Evolutionary conservation across 164 flowering plant genomes (phyloP).

Genomic region (Vitis labrusca): DNA sequence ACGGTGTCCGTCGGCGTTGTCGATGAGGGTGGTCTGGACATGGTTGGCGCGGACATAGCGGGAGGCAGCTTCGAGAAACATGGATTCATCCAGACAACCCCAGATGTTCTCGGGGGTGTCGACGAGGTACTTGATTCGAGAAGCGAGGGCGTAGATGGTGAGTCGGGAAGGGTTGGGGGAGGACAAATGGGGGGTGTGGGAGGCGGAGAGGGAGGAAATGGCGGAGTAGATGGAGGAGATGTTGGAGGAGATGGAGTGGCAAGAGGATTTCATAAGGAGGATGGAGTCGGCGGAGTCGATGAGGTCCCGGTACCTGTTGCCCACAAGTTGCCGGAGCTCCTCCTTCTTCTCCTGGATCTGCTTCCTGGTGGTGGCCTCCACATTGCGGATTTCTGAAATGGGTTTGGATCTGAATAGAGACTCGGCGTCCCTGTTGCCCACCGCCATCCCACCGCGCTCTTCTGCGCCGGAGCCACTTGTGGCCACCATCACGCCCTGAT

Average conservation of each 20-base stretch:
- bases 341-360: slow-evolving; percentile 79
- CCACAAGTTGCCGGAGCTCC: slow-evolving; percentile 92
- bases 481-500: too few species aligned
- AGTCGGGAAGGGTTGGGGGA: slow-evolving; percentile 36
- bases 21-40: slow-evolving; percentile 43
- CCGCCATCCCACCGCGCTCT: slow-evolving; percentile 12
- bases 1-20: slow-evolving; percentile 6
- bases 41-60: slow-evolving; percentile 73
- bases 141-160: slow-evolving; percentile 58
- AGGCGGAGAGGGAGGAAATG: slow-evolving; percentile 54
- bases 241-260: slow-evolving; percentile 64
- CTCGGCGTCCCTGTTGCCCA: slow-evolving; percentile 65
- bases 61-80: slow-evolving; percentile 83
- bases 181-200: slow-evolving; percentile 22
- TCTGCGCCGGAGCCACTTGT: too few species aligned
- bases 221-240: slow-evolving; percentile 53
- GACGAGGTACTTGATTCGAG: slow-evolving; percentile 87
- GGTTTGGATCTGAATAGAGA: slow-evolving; percentile 75
- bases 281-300: slow-evolving; percentile 96
- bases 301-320: slow-evolving; percentile 83
- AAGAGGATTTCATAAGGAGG: slow-evolving; percentile 71
- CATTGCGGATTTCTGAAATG: slow-evolving; percentile 75
- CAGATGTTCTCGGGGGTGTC: slow-evolving; percentile 98
- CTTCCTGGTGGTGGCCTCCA: slow-evolving; percentile 57
- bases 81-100: slow-evolving; percentile 92